Conservation (phyloP, 306 rosid species). For the Pueraria montana region DNA sequence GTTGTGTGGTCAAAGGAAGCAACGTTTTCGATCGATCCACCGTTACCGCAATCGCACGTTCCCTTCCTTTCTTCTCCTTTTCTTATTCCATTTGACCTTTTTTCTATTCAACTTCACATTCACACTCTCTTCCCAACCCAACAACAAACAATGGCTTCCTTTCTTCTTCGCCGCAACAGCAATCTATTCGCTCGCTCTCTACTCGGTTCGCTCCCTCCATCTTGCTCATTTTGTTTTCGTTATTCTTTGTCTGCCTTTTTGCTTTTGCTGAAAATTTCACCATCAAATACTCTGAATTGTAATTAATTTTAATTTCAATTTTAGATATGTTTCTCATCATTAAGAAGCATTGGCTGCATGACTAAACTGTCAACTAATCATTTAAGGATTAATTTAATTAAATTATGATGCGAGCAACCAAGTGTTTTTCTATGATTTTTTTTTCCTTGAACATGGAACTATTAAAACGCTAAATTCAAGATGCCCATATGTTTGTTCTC, state of each 20-base stretch:
- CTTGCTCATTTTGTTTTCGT: not conserved
- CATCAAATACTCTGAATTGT: not conserved
- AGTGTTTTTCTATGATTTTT: constrained; percentile 4
- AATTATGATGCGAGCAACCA: not conserved
- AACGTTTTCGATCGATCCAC: constrained; percentile 22
- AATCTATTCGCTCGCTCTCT: constrained; percentile 20
- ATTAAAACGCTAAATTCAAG: not conserved
- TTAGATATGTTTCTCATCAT: not conserved
- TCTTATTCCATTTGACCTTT: constrained; percentile 9
- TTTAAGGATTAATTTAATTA: not conserved
- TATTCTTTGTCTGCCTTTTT: not conserved
- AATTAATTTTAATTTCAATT: no score
- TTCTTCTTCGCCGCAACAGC: constrained; percentile 54
- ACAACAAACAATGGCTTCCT: constrained; percentile 64
- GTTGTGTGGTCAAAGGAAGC: constrained; percentile 29
- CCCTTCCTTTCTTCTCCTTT: not conserved
- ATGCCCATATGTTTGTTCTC: not conserved
- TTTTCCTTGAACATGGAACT: not conserved
- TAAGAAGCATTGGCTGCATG: not conserved
- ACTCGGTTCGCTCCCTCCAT: constrained; percentile 49
- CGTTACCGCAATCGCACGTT: constrained; percentile 20
- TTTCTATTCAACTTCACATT: not conserved
- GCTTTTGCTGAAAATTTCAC: not conserved
- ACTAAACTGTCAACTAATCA: constrained; percentile 12
- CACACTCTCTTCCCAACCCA: not conserved